These are phyloP conservation scores for Sphagnum fallax DNA, from an alignment of 228 moss, liverwort and hornwort genomes.

Conservation along the genomic window DNA sequence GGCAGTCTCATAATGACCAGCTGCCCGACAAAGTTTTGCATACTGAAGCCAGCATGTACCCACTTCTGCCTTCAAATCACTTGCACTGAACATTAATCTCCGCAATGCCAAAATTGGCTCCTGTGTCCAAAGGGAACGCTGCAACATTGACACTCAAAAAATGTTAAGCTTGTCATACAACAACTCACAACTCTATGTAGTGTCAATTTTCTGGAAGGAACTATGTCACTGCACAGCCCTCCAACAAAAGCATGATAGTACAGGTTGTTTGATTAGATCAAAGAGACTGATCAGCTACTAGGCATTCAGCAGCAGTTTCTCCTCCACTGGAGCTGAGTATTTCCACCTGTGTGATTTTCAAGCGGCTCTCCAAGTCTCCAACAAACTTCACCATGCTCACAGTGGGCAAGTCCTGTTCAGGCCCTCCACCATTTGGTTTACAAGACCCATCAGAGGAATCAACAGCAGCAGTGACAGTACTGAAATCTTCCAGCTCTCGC, in stretches of 20 bases:
- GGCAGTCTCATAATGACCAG: slow-evolving; percentile 96
- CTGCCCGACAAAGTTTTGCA: slow-evolving; percentile 94
- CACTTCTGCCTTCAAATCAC: slow-evolving; percentile 77
- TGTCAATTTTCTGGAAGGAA: too few species aligned
- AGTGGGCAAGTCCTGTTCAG: slow-evolving; percentile 45
- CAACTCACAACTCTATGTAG: too few species aligned
- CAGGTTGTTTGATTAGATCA: too few species aligned
- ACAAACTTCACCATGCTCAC: slow-evolving; percentile 69
- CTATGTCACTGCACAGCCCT: too few species aligned
- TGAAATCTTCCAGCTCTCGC: slow-evolving; percentile 94
- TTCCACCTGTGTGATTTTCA: slow-evolving; percentile 74
- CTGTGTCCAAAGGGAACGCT: slow-evolving; percentile 90
- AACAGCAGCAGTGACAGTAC: slow-evolving; percentile 58
- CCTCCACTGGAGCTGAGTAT: too few species aligned
- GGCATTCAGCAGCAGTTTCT: too few species aligned
- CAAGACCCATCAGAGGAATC: slow-evolving; percentile 22
- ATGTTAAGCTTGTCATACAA: too few species aligned
- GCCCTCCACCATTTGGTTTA: slow-evolving; percentile 21
- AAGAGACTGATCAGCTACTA: too few species aligned
- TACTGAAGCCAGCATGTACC: slow-evolving; percentile 99
- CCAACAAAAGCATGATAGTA: too few species aligned
- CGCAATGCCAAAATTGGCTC: slow-evolving; percentile 93
- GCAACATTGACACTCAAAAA: not conserved
- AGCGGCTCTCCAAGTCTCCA: slow-evolving; percentile 87
- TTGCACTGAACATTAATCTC: slow-evolving; percentile 74